Evolutionary conservation across 1,139 yeast genomes (phyloP).

Genomic region (Sugiyamaella neomexicana): DNA sequence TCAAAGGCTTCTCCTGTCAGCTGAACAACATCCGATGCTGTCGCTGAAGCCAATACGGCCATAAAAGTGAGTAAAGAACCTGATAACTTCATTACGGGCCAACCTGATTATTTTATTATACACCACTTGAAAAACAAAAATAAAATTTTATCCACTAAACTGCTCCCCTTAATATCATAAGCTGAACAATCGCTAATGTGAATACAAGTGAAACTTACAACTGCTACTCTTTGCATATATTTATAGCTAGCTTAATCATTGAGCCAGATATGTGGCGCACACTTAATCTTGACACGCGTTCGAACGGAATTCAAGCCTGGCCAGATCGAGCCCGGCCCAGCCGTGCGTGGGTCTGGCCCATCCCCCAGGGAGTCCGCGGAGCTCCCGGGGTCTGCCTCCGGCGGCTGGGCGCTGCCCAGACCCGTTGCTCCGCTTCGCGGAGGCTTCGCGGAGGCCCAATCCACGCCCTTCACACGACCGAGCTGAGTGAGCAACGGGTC

Average conservation of each 20-base stretch:
- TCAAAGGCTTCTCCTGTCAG: slow-evolving; percentile 55
- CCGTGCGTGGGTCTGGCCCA: neutral
- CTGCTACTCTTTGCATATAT: neutral
- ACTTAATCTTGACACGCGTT: neutral
- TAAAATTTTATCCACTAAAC: too few species aligned
- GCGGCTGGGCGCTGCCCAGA: too few species aligned
- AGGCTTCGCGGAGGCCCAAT: too few species aligned
- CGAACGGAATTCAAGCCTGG: too few species aligned
- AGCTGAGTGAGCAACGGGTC: too few species aligned
- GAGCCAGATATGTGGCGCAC: neutral
- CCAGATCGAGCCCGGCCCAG: too few species aligned
- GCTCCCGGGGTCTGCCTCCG: too few species aligned
- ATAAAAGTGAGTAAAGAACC: slow-evolving; percentile 27
- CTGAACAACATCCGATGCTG: slow-evolving; percentile 85
- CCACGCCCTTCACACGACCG: too few species aligned
- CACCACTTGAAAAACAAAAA: too few species aligned
- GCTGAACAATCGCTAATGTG: neutral
- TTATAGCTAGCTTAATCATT: neutral
- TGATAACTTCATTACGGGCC: slow-evolving; percentile 27
- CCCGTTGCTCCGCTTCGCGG: too few species aligned
- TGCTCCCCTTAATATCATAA: neutral
- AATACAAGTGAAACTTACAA: neutral
- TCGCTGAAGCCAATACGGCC: slow-evolving; percentile 57
- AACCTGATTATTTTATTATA: neutral
- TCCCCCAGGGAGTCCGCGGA: too few species aligned